Base-by-base conservation (phyloP, 2,329 filamentous ascomycete species). In the Tolypocladium tundrense region DNA sequence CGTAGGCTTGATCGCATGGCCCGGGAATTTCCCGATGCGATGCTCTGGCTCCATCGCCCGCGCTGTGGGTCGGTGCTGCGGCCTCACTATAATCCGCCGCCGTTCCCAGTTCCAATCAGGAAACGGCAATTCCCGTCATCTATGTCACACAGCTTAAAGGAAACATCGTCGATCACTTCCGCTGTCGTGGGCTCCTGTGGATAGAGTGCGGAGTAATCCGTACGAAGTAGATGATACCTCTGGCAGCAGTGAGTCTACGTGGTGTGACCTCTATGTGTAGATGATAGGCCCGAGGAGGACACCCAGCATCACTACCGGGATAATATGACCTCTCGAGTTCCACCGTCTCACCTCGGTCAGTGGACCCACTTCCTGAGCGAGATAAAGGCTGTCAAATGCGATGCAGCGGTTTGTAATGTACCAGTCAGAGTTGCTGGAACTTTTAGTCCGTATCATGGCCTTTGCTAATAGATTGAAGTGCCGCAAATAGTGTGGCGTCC, bases 41-140 rank as follows among this genome's bases (percentile, higher is more conserved):
- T 35, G 35, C 53, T 43, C 24, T 33, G 21, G 27, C 40, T n/a
- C 24, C 27, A 33, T 19, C 8, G 9, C 45, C 8, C 10, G 5
- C 14, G 10, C 45, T 31, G 27, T 10, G 31, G 31, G 31, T 31
- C 48, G 48, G 31, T 10, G 4, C 6, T 4, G 16, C 55, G 55
- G 42, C 55, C 9, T 42, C 45, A 56, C 55, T 52, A 50, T 52
- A 56, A 56, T 56, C 55, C 55, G 55, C 43, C 21, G 13, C 8
- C 24, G 27, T 2, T 4, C 4, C 14, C 5, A 13, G 7, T 27
- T 21, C 43, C 43, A 48, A 48, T 31, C 24, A 48, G 14, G 31
- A 4, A 9, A 19, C 16, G 16, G 27, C 45, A 10, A 40, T 40
- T 16, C 13, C 39, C 39, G 35, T 33, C 31, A 33, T 33, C 31